Evolutionary conservation across 2,329 filamentous ascomycete species (phyloP).

Genomic region (Aspergillus glaucus): DNA sequence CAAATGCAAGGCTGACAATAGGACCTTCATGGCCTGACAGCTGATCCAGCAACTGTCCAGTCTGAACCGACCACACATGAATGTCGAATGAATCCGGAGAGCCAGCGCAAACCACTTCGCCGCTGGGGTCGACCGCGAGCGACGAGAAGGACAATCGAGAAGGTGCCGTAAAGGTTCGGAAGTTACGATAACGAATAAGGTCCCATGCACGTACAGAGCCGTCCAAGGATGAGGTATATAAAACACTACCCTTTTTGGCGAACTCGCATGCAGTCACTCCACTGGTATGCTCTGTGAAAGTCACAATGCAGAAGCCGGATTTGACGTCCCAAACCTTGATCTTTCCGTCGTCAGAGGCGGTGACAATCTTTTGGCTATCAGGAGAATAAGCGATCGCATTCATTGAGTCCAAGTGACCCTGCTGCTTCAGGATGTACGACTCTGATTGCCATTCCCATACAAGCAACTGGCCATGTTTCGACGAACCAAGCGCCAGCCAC

Average conservation of each 20-base stretch:
- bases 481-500: slow-evolving; percentile 95
- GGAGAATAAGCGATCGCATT: slow-evolving; percentile 90
- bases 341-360: slow-evolving; percentile 91
- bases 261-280: slow-evolving; percentile 91
- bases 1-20: slow-evolving; percentile 80
- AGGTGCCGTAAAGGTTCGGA: slow-evolving; percentile 92
- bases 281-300: slow-evolving; percentile 93
- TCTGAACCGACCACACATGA: slow-evolving; percentile 98
- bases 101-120: slow-evolving; percentile 91
- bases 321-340: slow-evolving; percentile 98
- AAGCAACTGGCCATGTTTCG: slow-evolving; percentile 87
- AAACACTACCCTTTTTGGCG: slow-evolving; percentile 86
- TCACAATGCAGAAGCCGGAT: slow-evolving; percentile 95
- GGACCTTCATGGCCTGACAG: slow-evolving; percentile 91
- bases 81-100: slow-evolving; percentile 96
- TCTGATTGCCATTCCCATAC: slow-evolving; percentile 99
- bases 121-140: slow-evolving; percentile 92
- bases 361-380: slow-evolving; percentile 87
- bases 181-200: slow-evolving; percentile 90
- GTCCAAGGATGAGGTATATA: slow-evolving; percentile 92
- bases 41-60: slow-evolving; percentile 85
- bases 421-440: slow-evolving; percentile 96
- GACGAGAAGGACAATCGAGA: slow-evolving; percentile 87
- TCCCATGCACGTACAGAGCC: slow-evolving; percentile 95
- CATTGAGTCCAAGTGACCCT: slow-evolving; percentile 94